phyloP scores from a whole-genome alignment of 2,329 filamentous ascomycete species.

The Calycina herbarum region DNA sequence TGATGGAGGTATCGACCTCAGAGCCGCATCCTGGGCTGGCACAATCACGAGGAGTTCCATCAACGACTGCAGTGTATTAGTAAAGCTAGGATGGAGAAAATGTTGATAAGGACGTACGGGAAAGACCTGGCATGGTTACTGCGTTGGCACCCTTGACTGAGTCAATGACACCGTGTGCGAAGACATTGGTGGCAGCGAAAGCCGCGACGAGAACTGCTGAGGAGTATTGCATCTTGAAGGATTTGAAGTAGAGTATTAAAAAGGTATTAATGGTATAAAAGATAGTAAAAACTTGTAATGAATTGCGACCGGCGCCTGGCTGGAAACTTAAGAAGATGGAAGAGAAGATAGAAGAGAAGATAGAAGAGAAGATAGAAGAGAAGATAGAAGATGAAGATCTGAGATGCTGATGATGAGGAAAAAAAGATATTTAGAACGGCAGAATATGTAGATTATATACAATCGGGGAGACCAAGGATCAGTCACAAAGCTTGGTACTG shows the following conservation, averaged over 20 bases:
- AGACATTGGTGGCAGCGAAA: constrained; percentile 43
- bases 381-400: constrained; percentile 26
- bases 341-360: constrained; percentile 22
- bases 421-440: constrained; percentile 25
- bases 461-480: constrained; percentile 13
- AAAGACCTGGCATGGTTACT: constrained; percentile 62
- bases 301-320: constrained; percentile 33
- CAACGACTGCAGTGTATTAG: constrained; percentile 47
- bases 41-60: constrained; percentile 69
- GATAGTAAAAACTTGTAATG: constrained; percentile 20
- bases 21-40: constrained; percentile 60
- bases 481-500: constrained; percentile 13
- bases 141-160: constrained; percentile 56
- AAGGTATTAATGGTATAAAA: constrained; percentile 16
- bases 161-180: constrained; percentile 57
- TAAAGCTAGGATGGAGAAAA: neutral
- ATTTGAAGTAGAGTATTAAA: constrained; percentile 16
- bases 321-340: constrained; percentile 26
- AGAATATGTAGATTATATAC: constrained; percentile 31
- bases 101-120: constrained; percentile 41
- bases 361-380: constrained; percentile 20
- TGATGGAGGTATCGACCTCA: constrained; percentile 69
- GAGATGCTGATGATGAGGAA: constrained; percentile 32
- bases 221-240: constrained; percentile 45
- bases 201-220: constrained; percentile 46